Conservation (phyloP, 1,284 basidiomycete genomes). For the Heterobasidion occidentale region DNA sequence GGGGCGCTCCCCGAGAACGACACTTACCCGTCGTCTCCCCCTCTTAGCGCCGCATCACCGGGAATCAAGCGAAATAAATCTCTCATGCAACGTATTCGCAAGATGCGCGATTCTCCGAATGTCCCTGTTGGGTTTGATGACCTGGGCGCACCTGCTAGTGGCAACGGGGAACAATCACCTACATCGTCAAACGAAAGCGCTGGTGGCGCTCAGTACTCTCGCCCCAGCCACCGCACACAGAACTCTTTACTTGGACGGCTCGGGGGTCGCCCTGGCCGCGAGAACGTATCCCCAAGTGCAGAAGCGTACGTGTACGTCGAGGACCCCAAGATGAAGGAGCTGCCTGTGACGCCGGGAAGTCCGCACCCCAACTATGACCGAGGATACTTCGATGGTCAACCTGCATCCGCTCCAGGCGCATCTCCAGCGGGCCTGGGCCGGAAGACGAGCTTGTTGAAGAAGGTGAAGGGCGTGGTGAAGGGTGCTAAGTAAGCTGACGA, state of each 20-base stretch:
- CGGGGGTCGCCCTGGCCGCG: slow-evolving; percentile 23
- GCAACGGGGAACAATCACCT: slow-evolving; percentile 35
- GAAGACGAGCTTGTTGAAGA: slow-evolving; percentile 74
- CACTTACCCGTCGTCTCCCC: slow-evolving; percentile 20
- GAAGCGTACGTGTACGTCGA: slow-evolving; percentile 63
- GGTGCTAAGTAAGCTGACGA: slow-evolving; percentile 33
- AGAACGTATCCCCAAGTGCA: slow-evolving; percentile 24
- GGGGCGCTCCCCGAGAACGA: slow-evolving; percentile 27
- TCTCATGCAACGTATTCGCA: slow-evolving; percentile 76
- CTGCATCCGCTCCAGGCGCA: slow-evolving; percentile 13
- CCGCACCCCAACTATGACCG: slow-evolving; percentile 4
- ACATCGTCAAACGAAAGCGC: slow-evolving; percentile 34
- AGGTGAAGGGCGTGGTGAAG: slow-evolving; percentile 63
- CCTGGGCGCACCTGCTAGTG: slow-evolving; percentile 26
- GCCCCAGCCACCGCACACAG: slow-evolving; percentile 60
- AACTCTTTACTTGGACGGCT: slow-evolving; percentile 73
- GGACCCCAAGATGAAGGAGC: slow-evolving; percentile 51
- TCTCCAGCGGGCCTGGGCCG: slow-evolving; percentile 45
- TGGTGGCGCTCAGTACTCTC: slow-evolving; percentile 15
- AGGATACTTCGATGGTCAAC: slow-evolving; percentile 41
- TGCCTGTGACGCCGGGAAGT: slow-evolving; percentile 43
- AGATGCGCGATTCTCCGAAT: slow-evolving; percentile 76
- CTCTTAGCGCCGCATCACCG: slow-evolving; percentile 27
- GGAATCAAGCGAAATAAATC: slow-evolving; percentile 67
- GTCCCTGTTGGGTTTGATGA: slow-evolving; percentile 54